Percentiles rank a stretch among this genome's conserved stretches.
phyloP scores from a whole-genome alignment of 139 green algal genomes.

The Micractinium conductrix region DNA sequence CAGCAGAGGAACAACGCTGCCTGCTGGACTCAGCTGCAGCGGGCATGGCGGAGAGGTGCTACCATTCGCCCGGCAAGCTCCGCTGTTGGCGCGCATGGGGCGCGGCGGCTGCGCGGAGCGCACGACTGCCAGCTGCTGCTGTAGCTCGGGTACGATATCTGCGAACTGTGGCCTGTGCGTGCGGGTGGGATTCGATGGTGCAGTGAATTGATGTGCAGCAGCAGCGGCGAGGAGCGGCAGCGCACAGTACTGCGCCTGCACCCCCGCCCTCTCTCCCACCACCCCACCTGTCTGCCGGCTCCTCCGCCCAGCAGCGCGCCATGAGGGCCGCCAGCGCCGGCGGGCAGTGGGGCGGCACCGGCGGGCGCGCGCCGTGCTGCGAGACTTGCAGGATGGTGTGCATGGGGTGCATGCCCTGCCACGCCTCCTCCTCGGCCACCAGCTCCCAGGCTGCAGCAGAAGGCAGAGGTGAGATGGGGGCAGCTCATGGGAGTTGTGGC shows the following conservation, averaged over 20 bases:
- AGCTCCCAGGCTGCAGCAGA: slow-evolving; percentile 18
- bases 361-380: slow-evolving; percentile 24
- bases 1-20: neutral
- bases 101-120: neutral
- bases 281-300: slow-evolving; percentile 9
- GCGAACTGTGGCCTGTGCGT: neutral
- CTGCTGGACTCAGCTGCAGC: neutral
- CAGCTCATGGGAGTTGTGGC: no score
- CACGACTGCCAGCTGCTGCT: neutral
- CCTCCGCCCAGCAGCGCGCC: slow-evolving; percentile 27
- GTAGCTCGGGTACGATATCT: neutral
- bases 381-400: slow-evolving; percentile 34
- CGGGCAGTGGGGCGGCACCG: slow-evolving; percentile 6
- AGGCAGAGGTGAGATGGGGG: neutral
- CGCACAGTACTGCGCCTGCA: neutral
- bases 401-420: neutral
- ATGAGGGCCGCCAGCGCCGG: neutral
- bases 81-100: no score
- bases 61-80: neutral
- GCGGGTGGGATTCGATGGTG: neutral
- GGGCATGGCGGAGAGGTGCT: neutral
- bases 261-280: no score
- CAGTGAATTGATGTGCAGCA: neutral
- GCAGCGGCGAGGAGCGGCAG: neutral
- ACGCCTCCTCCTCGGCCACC: slow-evolving; percentile 26